Percentiles rank a stretch among this genome's conserved stretches.
phyloP scores from a whole-genome alignment of 148 eudicot species.

The Mesembryanthemum crystallinum region DNA sequence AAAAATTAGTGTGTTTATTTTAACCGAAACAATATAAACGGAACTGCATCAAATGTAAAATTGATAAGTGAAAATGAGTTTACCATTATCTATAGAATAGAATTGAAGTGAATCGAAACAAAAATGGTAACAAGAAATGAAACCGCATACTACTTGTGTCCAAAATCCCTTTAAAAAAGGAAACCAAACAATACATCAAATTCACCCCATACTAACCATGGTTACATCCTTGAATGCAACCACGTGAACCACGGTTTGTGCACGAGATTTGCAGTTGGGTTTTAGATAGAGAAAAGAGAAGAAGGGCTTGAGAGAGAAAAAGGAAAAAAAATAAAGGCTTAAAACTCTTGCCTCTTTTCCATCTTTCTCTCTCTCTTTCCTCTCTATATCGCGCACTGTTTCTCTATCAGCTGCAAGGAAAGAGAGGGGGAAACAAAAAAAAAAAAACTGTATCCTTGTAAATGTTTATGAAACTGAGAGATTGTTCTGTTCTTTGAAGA shows the following conservation, averaged over 20 bases:
- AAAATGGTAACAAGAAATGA: too few relatives aligned
- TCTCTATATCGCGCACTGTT: not conserved
- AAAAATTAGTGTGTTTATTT: too few relatives aligned
- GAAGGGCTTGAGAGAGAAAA: slow-evolving; percentile 3
- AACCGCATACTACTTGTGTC: too few relatives aligned
- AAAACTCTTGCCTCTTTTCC: not conserved
- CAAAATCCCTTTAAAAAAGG: too few relatives aligned
- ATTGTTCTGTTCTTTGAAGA: slow-evolving; percentile 13
- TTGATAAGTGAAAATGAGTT: too few relatives aligned
- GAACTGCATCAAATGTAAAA: too few relatives aligned
- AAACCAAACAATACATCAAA: too few relatives aligned
- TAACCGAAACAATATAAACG: too few relatives aligned
- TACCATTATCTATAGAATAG: too few relatives aligned
- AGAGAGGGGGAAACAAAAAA: not conserved
- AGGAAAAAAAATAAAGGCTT: slow-evolving; percentile 1
- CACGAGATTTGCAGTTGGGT: slow-evolving; percentile 37
- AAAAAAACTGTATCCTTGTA: too few relatives aligned
- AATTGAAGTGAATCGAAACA: too few relatives aligned
- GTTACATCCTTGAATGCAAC: slow-evolving; percentile 19
- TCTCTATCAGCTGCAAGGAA: not conserved
- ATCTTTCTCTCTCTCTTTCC: slow-evolving; percentile 10
- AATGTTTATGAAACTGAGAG: slow-evolving; percentile 4
- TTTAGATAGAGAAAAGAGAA: slow-evolving; percentile 24
- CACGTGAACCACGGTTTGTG: slow-evolving; percentile 18
- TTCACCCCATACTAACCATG: slow-evolving; percentile 22